Conservation (phyloP, 2,329 filamentous ascomycete genomes). For the Monosporascus sp. region DNA sequence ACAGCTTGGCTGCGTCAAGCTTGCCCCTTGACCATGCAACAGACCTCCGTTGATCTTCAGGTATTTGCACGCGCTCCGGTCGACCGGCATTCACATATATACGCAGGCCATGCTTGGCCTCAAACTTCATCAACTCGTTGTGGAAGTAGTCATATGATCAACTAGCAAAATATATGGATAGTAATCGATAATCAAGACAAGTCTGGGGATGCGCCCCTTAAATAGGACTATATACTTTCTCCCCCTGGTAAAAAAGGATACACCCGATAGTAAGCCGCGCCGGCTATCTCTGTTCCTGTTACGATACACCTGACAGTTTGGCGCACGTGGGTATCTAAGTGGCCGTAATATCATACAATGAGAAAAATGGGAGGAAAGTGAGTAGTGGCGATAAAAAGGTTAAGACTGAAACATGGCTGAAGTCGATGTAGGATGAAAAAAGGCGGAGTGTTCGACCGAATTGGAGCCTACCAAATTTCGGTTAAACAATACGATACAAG, state of each 20-base stretch:
- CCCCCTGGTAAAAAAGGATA: background rate
- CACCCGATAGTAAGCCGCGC: background rate
- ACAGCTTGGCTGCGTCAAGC: too few species aligned
- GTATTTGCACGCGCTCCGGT: too few species aligned
- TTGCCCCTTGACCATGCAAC: too few species aligned
- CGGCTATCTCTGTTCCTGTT: background rate
- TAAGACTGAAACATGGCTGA: background rate
- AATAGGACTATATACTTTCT: background rate
- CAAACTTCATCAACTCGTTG: too few species aligned
- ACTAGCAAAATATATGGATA: background rate
- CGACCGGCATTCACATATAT: too few species aligned
- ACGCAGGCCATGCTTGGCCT: too few species aligned
- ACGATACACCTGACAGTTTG: background rate
- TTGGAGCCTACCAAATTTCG: too few species aligned
- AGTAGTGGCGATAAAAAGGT: background rate
- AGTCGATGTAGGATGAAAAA: background rate
- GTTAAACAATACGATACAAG: too few species aligned
- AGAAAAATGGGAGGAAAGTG: background rate
- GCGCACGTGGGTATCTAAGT: background rate
- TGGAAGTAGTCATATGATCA: background rate
- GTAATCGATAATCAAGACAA: background rate
- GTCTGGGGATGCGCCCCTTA: background rate
- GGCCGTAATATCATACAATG: slow-evolving; percentile 6
- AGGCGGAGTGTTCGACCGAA: too few species aligned
- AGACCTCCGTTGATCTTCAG: too few species aligned